Base-by-base conservation (phyloP, 495 filamentous ascomycete genomes). In the Lophiostoma macrostomum region DNA sequence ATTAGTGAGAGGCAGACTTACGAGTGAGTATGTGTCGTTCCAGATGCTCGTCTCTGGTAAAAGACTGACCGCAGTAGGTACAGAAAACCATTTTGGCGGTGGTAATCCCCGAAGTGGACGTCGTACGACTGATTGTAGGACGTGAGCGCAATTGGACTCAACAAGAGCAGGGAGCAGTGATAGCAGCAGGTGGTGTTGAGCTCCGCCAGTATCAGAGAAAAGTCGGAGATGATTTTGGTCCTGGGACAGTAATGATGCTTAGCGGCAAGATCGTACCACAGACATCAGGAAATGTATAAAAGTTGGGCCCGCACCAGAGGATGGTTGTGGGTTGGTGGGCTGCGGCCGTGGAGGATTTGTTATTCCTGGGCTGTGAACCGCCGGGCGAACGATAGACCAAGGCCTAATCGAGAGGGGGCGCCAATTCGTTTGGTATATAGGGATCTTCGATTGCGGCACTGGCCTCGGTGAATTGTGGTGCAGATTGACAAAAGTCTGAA, bases 31-130 rank as follows among this genome's bases (percentile, higher is more conserved):
- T 71, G 52, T 85, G 81, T 46, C 82, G 71, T 57, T 84, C 80
- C 19, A 83, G 68, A 65, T 85, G 82, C 57, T 85, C 82, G 67
- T 83, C 83, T 57, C 81, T 71, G 31, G 79, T 81, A 60, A 85
- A 85, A 41, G 68, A 72, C 68, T 80, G 80, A 22, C 81, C 80
- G 49, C 82, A 85, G 53, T 82, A 82, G 5, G 78, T 73, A 53
- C 81, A 85, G 63, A 70, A 84, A 19, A 82, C 70, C 73, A 76
- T 77, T 5, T 53, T 65, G 55, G 46, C n/a, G n/a, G n/a, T n/a
- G n/a, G n/a, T n/a, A n/a, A n/a, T n/a, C n/a, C n/a, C n/a, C n/a
- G n/a, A n/a, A n/a, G n/a, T n/a, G n/a, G n/a, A n/a, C n/a, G n/a
- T n/a, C n/a, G n/a, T n/a, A n/a, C n/a, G n/a, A n/a, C n/a, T n/a